Evolutionary conservation across 2,329 filamentous ascomycete species (phyloP), one percentile per base, ranked within the genome.

Genomic region (Zelopaecilomyces penicillatus): DNA sequence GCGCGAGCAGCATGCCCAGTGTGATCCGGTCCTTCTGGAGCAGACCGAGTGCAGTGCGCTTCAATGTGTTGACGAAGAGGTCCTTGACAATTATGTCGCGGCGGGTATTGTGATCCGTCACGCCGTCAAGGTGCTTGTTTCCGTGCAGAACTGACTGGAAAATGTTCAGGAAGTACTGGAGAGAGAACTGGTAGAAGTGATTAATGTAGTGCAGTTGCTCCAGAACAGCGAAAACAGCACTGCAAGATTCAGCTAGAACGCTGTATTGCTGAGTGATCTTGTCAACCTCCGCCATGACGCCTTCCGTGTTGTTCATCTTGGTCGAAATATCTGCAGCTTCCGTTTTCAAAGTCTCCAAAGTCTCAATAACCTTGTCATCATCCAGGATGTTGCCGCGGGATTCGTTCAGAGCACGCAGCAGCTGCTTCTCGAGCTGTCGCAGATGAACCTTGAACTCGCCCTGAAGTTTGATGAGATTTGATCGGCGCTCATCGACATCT

Each of bases 401-500:
- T 66, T 96, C 91, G 60, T 98, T 98, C 59, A 98, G 82, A 28
- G 94, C 91, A 64, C 96, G 89, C 39, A 98, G 72, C 42, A 98
- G 75, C 46, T 87, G 83, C 69, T 95, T 96, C 73, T 98, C 94
- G 29, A 98, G 78, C 64, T 95, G 87, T 51, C 93, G 85, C 37
- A 98, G 79, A 66, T 96, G 91, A n/a, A 97, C 83, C 69, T 94
- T 96, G 76, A 98, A 98, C 67, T 98, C 94, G 58, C 93, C 93
- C 69, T 98, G 93, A 57, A 96, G 80, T 70, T 98, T 98, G 76
- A 97, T 95, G 53, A 98, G 82, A 63, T 98, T 97, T 32, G 90
- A 95, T 46, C 93, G 82, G 52, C 93, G 81, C 71, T 97, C 90
- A 61, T 98, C 93, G 12, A 98, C 89, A 67, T 98, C 93, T 4